A percentile compares a stretch with the other conserved stretches of the same genome.
Conservation (phyloP, 2,329 filamentous ascomycete genomes). For the Neophaeococcomyces aloes region DNA sequence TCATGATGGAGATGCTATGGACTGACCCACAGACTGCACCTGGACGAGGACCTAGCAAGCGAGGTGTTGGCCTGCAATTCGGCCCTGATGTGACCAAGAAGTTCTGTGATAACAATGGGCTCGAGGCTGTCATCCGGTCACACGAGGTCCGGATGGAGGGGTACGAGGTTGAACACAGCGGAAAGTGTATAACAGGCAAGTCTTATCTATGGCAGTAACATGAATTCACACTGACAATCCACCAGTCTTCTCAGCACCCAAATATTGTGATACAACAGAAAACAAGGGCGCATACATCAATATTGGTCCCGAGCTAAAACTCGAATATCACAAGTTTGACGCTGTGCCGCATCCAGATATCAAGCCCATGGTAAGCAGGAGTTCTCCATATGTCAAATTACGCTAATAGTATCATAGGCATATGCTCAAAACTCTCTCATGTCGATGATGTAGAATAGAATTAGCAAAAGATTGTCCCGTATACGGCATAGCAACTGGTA, state of each 20-base stretch:
- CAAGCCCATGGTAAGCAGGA: slow-evolving; percentile 62
- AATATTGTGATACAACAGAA: slow-evolving; percentile 94
- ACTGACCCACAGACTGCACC: slow-evolving; percentile 83
- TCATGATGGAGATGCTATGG: slow-evolving; percentile 99
- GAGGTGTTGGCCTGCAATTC: slow-evolving; percentile 92
- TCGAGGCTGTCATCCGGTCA: slow-evolving; percentile 90
- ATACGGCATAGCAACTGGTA: too few relatives aligned
- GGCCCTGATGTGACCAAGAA: slow-evolving; percentile 91
- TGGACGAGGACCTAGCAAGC: slow-evolving; percentile 87
- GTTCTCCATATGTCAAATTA: neutral
- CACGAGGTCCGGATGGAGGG: slow-evolving; percentile 98
- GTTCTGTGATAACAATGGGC: slow-evolving; percentile 91
- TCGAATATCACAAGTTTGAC: slow-evolving; percentile 86
- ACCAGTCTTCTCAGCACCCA: slow-evolving; percentile 87
- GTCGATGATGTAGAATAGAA: slow-evolving; percentile 26
- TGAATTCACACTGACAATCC: slow-evolving; percentile 17
- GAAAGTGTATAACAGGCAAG: slow-evolving; percentile 82
- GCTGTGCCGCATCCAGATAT: slow-evolving; percentile 94
- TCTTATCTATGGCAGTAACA: slow-evolving; percentile 14
- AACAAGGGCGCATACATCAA: slow-evolving; percentile 99
- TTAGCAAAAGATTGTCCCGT: too few relatives aligned
- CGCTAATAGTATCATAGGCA: slow-evolving; percentile 31
- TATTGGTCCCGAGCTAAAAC: slow-evolving; percentile 80
- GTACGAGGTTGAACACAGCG: slow-evolving; percentile 96
- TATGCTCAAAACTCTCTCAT: slow-evolving; percentile 32